Conservation (phyloP, 805 yeast species). For the Jamesozyma jinghongensis region DNA sequence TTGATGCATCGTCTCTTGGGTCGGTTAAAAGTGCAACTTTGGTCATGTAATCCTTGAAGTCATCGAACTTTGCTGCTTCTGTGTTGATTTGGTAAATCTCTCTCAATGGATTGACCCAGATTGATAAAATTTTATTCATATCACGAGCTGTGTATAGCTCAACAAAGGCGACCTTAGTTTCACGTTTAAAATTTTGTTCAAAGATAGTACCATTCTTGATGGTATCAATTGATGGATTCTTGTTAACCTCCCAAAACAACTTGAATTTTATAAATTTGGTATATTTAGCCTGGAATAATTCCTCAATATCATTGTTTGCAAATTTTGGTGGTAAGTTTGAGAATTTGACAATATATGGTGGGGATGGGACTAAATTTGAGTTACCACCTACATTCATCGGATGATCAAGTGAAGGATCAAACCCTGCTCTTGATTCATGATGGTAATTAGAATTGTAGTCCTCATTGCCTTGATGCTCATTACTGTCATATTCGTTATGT, state of each 20-base stretch:
- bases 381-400: neutral
- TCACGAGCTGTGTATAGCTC: slow-evolving; percentile 42
- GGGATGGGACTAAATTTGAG: slow-evolving; percentile 21
- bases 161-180: slow-evolving; percentile 29
- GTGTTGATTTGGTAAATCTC: slow-evolving; percentile 32
- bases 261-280: slow-evolving; percentile 51
- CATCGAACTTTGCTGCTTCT: slow-evolving; percentile 32
- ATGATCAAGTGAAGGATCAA: neutral
- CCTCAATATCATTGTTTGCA: slow-evolving; percentile 41
- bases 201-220: slow-evolving; percentile 42
- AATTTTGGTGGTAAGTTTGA: slow-evolving; percentile 50
- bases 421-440: neutral
- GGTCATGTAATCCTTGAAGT: slow-evolving; percentile 31
- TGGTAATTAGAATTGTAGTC: neutral
- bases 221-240: slow-evolving; percentile 58
- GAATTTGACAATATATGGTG: slow-evolving; percentile 61
- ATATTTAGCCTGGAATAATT: slow-evolving; percentile 54
- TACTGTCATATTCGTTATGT: neutral
- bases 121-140: slow-evolving; percentile 27
- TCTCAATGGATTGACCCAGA: slow-evolving; percentile 26
- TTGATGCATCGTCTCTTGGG: slow-evolving; percentile 20
- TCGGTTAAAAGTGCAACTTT: slow-evolving; percentile 22
- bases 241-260: slow-evolving; percentile 49
- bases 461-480: neutral
- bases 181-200: slow-evolving; percentile 53